phyloP scores from a whole-genome alignment of 192 early-diverging fungal species.

The Diversispora epigaea region DNA sequence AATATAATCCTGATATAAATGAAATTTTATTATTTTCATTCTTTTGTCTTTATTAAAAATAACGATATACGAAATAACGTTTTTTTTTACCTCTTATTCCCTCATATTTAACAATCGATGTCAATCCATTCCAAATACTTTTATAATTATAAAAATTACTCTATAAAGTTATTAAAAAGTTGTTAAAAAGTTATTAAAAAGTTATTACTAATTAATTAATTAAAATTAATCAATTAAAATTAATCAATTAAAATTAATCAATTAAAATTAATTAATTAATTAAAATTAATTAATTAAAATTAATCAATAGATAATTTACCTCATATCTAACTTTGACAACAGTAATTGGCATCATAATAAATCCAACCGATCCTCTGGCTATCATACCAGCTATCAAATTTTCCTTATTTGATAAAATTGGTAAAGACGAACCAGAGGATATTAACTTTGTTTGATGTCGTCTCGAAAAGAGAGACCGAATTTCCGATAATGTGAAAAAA shows the following conservation, averaged over 20 bases:
- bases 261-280: no score
- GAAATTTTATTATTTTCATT: neutral
- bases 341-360: constrained; percentile 91
- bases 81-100: constrained; percentile 58
- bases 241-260: neutral
- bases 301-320: constrained; percentile 52
- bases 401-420: constrained; percentile 56
- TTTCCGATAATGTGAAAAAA: constrained; percentile 66
- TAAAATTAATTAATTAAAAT: no score
- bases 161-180: constrained; percentile 38
- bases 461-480: constrained; percentile 51
- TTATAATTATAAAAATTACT: constrained; percentile 83
- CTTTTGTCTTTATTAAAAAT: neutral
- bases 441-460: constrained; percentile 39
- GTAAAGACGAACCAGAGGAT: constrained; percentile 30
- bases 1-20: constrained; percentile 65
- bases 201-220: no score
- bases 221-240: no score
- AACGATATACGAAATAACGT: neutral
- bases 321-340: constrained; percentile 91
- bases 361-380: constrained; percentile 73
- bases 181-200: neutral
- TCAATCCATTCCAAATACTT: constrained; percentile 64
- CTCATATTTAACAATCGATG: constrained; percentile 65
- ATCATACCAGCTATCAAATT: constrained; percentile 71